Conservation (phyloP, 805 yeast genomes). For the Naumovozyma baii region DNA sequence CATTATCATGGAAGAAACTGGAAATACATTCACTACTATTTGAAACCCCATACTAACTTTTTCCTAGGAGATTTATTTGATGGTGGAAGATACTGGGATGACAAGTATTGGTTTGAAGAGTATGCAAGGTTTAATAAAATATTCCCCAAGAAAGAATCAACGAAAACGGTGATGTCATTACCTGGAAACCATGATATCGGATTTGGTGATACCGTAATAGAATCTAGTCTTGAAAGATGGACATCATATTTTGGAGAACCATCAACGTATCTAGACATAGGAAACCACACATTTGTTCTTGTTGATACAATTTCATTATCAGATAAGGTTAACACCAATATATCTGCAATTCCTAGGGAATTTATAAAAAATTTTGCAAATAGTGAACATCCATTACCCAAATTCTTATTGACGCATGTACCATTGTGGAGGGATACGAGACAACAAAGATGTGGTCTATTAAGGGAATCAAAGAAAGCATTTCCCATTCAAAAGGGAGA, state of each 20-base stretch:
- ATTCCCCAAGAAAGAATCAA: constrained; percentile 47
- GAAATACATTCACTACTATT: constrained; percentile 41
- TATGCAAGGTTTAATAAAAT: constrained; percentile 55
- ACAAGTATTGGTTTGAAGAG: constrained; percentile 62
- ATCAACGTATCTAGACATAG: constrained; percentile 39
- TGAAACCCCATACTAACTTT: constrained; percentile 67
- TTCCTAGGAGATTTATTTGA: constrained; percentile 91
- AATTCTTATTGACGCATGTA: constrained; percentile 74
- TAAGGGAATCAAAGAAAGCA: constrained; percentile 54
- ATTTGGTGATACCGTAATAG: constrained; percentile 63
- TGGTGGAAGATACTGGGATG: constrained; percentile 86
- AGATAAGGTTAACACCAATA: constrained; percentile 38
- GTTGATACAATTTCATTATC: constrained; percentile 80
- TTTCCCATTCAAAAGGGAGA: constrained; percentile 68
- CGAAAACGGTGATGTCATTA: constrained; percentile 36
- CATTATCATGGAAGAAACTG: constrained; percentile 73
- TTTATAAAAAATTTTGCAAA: constrained; percentile 39
- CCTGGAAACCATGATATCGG: constrained; percentile 99
- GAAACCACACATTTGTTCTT: constrained; percentile 65
- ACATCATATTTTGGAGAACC: constrained; percentile 65
- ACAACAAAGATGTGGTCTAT: constrained; percentile 60
- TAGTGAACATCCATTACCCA: constrained; percentile 36
- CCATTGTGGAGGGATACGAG: constrained; percentile 69
- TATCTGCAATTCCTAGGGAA: constrained; percentile 39
- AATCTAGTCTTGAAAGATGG: constrained; percentile 52